Base-by-base conservation (phyloP, 495 filamentous ascomycete species). In the Chlorociboria aeruginascens region DNA sequence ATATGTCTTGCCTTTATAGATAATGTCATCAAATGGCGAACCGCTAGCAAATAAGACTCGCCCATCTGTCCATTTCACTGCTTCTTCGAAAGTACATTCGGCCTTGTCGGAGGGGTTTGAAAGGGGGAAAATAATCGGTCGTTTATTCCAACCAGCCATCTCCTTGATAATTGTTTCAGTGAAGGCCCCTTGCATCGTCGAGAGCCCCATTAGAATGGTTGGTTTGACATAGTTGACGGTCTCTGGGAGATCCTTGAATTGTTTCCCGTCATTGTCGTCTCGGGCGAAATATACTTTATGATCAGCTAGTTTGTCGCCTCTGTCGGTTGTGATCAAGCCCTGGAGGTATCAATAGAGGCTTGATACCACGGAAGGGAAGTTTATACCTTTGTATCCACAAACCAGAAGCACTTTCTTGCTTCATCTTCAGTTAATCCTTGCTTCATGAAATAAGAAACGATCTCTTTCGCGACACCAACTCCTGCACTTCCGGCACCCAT, bases 201-300 rank as follows among this genome's bases (percentile, higher is more conserved):
- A 86, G 29, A 89, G 71, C 54, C 84, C 84, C 78, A 89, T 84
- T 16, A 89, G 70, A 58, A 83, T 86, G 28, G 84, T 87, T 13
- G 84, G 84, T 64, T 81, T 73, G 51, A 89, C 82, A 54, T 81
- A 72, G 50, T 89, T 81, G 43, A 86, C 71, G 47, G 86, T 76
- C 45, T 86, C 79, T 34, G 78, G 71, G 0, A 89, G 73, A 25
- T 68, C 72, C 67, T 81, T 79, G 69, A 73, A 76, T 62, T 89
- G 84, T 50, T 76, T 59, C 50, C 82, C 83, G 2, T 78, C 60
- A 65, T 89, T 87, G 63, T 87, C 83, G 46, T 77, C 70, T 34
- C 84, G 82, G 33, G 82, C 78, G 61, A 89, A 89, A 72, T 85
- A 86, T 52, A 85, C 64, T 62, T 89, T 89, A 70, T 89, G 84